Conservation (phyloP, 2,329 filamentous ascomycete species). For the Dryadomyces quercivorus region DNA sequence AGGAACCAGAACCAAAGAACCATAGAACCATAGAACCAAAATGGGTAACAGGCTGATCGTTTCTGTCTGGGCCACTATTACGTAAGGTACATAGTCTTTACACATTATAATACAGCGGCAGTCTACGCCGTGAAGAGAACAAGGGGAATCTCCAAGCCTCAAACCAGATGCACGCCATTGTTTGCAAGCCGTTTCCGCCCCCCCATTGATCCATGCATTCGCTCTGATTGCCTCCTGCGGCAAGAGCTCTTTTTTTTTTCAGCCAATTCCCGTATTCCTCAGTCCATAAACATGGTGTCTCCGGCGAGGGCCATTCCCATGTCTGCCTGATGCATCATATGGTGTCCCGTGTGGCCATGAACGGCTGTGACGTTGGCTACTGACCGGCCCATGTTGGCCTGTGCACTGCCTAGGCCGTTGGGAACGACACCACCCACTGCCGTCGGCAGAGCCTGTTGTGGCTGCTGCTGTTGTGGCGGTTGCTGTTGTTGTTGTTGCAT, state of each 20-base stretch:
- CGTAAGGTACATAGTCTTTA: neutral
- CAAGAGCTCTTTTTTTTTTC: neutral
- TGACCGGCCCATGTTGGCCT: constrained; percentile 1
- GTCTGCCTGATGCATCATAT: constrained; percentile 18
- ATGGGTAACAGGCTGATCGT: too few species aligned
- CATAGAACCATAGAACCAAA: too few species aligned
- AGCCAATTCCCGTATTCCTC: constrained; percentile 9
- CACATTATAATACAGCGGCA: constrained; percentile 1
- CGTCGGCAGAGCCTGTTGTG: neutral
- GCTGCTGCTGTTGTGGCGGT: neutral
- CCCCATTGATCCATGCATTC: too few species aligned
- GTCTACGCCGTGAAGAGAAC: neutral
- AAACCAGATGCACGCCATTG: neutral
- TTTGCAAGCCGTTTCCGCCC: too few species aligned
- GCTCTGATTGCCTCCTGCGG: too few species aligned
- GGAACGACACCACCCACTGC: neutral
- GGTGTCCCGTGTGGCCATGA: constrained; percentile 17
- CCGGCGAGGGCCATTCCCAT: constrained; percentile 30
- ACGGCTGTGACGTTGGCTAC: constrained; percentile 21
- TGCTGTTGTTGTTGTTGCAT: constrained; percentile 15
- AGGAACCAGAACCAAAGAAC: too few species aligned
- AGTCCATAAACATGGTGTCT: constrained; percentile 42
- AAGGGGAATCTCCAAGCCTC: neutral
- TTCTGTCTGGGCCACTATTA: too few species aligned
- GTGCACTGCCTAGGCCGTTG: neutral